Percentiles rank a stretch among this genome's conserved stretches.
phyloP scores from a whole-genome alignment of 1,284 basidiomycete genomes.

The Malassezia arunalokei region DNA sequence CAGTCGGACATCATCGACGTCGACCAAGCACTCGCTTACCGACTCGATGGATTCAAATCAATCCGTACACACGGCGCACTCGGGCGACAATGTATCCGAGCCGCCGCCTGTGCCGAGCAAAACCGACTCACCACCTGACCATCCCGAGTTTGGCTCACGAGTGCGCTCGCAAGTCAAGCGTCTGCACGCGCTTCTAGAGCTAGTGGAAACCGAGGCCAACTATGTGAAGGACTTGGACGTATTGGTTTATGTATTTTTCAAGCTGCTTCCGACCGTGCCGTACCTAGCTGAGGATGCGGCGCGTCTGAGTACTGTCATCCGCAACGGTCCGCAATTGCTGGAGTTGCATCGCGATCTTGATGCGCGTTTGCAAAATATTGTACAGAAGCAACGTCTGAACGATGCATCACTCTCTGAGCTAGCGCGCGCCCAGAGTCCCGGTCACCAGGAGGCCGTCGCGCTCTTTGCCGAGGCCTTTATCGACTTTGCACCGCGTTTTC shows the following conservation, averaged over 20 bases:
- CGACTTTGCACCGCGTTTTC: constrained; percentile 22
- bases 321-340: constrained; percentile 34
- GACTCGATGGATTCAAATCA: not conserved
- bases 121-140: not conserved
- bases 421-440: constrained; percentile 14
- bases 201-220: constrained; percentile 40
- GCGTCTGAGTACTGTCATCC: constrained; percentile 28
- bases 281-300: constrained; percentile 34
- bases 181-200: constrained; percentile 29
- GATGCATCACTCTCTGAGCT: not conserved
- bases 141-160: not conserved
- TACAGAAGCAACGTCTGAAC: not conserved
- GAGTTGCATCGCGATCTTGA: constrained; percentile 30
- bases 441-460: constrained; percentile 25
- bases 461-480: constrained; percentile 23
- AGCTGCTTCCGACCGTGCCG: constrained; percentile 31
- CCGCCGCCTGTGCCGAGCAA: not conserved
- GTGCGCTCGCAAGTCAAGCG: constrained; percentile 13
- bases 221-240: constrained; percentile 39
- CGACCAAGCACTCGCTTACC: constrained; percentile 22
- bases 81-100: not conserved
- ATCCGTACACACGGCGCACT: not conserved
- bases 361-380: not conserved
- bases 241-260: constrained; percentile 39
- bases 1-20: constrained; percentile 36